Evolutionary conservation across 345 rosid genomes (phyloP), one percentile per base, ranked within the genome.

Genomic region (Triadica sebifera): DNA sequence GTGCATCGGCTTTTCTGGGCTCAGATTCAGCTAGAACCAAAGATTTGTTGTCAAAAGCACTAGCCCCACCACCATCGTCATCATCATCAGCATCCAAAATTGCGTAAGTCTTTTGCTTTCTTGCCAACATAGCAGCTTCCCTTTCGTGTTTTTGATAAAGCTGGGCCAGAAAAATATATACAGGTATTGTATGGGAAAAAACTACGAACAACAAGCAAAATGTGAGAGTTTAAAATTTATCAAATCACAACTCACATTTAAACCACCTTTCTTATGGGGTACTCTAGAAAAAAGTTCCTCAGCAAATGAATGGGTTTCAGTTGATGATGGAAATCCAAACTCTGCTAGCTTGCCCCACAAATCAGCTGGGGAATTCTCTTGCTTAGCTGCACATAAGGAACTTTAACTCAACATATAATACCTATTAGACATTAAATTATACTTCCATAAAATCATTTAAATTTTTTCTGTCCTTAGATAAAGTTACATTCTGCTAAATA

Each of bases 61-160:
- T 67, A 9, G 34, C 34, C 34, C 67, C 71, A 60, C 41, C 80
- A 56, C 29, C 69, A 13, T 84, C 90, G 24, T 82, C 89, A 0
- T 79, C 83, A 3, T 87, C 96, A 66, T 86, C 97, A 50, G 90
- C 98, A 83, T 91, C 98, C 85, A 93, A 73, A 71, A 95, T 76
- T 47, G 85, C 67, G 72, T 94, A 94, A 2, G 85, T 82, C 47
- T 78, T 78, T 75, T 91, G 97, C 85, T 90, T 95, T 84, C 85
- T 89, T 8, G 78, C 97, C 75, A 92, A 74, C 80, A 89, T 81
- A 61, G 89, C 96, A 70, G 97, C 96, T 82, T 93, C 98, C 74
- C 88, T 89, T 85, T 95, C 99, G 75, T 81, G 89, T 75, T 90
- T 87, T 75, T 86, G 90, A 83, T 95, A 93, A 72, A 85, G 83